Base-by-base conservation (phyloP, 306 rosid species). In the Dryas alaskensis region DNA sequence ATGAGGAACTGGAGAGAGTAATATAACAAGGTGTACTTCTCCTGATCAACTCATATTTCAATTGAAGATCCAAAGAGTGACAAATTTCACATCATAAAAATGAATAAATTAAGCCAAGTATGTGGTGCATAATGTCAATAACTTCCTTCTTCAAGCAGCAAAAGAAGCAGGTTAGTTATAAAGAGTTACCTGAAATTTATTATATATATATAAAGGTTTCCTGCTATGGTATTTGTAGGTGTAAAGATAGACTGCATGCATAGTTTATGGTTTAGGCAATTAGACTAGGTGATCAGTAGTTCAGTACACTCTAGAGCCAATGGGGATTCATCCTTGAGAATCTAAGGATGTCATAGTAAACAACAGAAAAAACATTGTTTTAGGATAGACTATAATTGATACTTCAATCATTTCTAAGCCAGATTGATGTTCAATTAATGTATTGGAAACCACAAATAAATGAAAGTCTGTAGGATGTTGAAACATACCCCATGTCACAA, bases 81-180 rank as follows among this genome's bases (percentile, higher is more conserved):
- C 31, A 16, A 47, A 54, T 3, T 9, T 76, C 81, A 89, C 97
- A 85, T 79, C 22, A 81, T 71, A 79, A 61, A 44, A 81, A 83
- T 52, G 92, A 74, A 61, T 78, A 67, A 57, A 87, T 82, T 39
- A 87, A 52, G 6, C 96, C 97, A 76, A 68, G 78, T 52, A 89
- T 84, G 78, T 91, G 98, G 81, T 91, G 96, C 78, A 88, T 83
- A 73, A 94, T 81, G 79, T 84, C 91, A 69, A 91, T 95, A 82
- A 87, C 92, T 80, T 94, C 95, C 84, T 91, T 95, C 98, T 91
- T 74, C 55, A 81, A 66, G 84, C 31, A 77, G 61, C 62, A 76
- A 45, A 14, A 76, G 43, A 70, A 6, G 37, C 8, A 50, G 76
- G 71, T 79, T 25, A 54, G 67, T 52, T 52, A 60, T 55, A 47